phyloP scores from a whole-genome alignment of 1,139 yeast genomes.

The Geotrichum cucujoidarum region DNA sequence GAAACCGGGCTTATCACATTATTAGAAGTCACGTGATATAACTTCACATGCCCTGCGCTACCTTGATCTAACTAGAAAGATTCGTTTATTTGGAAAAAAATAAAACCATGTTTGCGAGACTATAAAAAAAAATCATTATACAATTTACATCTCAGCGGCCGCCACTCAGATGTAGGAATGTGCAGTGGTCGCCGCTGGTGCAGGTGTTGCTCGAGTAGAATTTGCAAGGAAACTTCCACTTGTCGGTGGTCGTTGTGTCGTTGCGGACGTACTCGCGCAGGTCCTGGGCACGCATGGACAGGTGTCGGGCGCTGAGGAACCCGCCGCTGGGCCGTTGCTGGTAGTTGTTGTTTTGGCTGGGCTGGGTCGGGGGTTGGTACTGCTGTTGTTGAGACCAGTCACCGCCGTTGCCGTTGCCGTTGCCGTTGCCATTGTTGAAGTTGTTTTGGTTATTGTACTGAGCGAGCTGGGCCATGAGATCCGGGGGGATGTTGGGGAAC shows the following conservation, averaged over 20 bases:
- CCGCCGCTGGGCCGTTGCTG: neutral
- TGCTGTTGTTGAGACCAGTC: neutral
- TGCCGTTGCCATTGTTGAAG: no score
- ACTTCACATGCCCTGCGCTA: no score
- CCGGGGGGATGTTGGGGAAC: neutral
- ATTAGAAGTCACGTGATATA: neutral
- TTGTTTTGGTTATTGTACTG: neutral
- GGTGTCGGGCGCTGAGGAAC: conserved; percentile 3
- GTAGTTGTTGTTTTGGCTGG: neutral
- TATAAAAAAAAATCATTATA: no score
- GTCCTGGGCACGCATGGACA: conserved; percentile 22
- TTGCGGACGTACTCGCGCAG: conserved; percentile 24
- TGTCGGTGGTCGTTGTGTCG: conserved; percentile 20
- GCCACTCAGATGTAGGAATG: conserved; percentile 17
- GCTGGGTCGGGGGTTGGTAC: neutral
- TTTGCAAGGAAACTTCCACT: conserved; percentile 23
- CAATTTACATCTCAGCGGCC: neutral
- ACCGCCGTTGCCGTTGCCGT: neutral
- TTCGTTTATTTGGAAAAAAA: neutral
- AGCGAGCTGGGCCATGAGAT: neutral
- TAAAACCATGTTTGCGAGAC: neutral
- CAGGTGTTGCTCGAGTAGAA: conserved; percentile 21
- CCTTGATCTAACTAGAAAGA: no score
- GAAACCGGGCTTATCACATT: neutral
- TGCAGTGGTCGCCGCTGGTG: conserved; percentile 23